These are phyloP conservation scores for Russula virescens DNA, from an alignment of 768 basidiomycete species.

Conservation along the genomic window DNA sequence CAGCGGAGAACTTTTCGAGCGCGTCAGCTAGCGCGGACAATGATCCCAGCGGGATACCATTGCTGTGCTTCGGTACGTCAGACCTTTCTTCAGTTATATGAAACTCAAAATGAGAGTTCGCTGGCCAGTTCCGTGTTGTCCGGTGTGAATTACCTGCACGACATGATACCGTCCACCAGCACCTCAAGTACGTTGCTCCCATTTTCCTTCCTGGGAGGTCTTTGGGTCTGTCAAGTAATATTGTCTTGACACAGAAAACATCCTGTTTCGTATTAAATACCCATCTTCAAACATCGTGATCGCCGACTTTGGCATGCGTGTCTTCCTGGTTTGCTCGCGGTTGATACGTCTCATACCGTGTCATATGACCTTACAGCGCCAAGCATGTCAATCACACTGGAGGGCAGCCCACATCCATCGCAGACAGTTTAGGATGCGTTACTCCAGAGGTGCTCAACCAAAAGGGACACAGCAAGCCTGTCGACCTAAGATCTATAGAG, in stretches of 20 bases:
- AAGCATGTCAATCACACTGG: constrained; percentile 74
- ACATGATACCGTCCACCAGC: constrained; percentile 94
- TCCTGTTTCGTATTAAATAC: constrained; percentile 78
- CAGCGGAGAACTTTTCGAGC: constrained; percentile 92
- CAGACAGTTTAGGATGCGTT: constrained; percentile 81
- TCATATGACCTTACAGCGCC: constrained; percentile 46
- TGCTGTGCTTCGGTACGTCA: constrained; percentile 56
- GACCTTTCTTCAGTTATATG: too few species aligned
- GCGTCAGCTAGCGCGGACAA: constrained; percentile 77
- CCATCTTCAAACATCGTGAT: constrained; percentile 82
- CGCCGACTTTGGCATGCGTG: constrained; percentile 94
- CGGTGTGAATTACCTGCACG: constrained; percentile 85
- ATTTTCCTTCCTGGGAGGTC: too few species aligned
- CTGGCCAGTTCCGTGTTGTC: constrained; percentile 72
- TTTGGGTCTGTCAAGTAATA: background rate
- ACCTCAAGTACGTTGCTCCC: constrained; percentile 61
- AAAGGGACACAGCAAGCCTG: constrained; percentile 80
- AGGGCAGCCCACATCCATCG: constrained; percentile 64
- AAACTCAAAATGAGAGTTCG: too few species aligned
- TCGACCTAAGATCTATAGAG: constrained; percentile 94
- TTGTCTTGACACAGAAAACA: constrained; percentile 70
- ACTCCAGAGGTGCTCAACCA: constrained; percentile 85
- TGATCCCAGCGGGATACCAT: constrained; percentile 94
- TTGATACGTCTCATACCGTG: background rate
- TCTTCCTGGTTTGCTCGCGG: background rate